Evolutionary conservation across 192 early-diverging fungal genomes (phyloP).

Genomic region (Coemansia javaensis): DNA sequence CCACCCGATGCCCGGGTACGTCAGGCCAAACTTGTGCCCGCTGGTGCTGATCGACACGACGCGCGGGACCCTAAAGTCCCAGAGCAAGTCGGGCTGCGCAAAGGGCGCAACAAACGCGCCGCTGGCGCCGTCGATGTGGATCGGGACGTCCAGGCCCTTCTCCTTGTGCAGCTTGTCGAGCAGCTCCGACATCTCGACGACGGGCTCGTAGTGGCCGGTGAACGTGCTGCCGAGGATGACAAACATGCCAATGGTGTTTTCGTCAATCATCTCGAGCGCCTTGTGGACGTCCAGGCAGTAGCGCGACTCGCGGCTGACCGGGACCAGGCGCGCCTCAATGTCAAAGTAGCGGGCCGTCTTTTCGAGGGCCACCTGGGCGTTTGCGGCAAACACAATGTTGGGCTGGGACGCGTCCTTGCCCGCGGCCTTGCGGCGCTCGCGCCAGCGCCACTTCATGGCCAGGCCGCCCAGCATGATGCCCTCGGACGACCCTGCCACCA

Average conservation of each 20-base stretch:
- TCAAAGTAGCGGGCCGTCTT: constrained; percentile 75
- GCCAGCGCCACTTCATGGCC: constrained; percentile 78
- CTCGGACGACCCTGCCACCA: constrained; percentile 76
- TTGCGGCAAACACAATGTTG: constrained; percentile 73
- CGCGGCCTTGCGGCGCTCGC: constrained; percentile 51
- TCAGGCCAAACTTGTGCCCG: constrained; percentile 85
- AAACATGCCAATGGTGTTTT: constrained; percentile 80
- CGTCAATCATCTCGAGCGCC: constrained; percentile 66
- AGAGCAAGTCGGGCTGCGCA: constrained; percentile 65
- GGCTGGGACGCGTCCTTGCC: constrained; percentile 67
- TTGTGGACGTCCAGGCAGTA: constrained; percentile 59
- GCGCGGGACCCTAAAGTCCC: constrained; percentile 64
- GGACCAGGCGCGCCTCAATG: constrained; percentile 64
- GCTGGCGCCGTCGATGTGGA: constrained; percentile 82
- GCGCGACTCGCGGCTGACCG: constrained; percentile 51
- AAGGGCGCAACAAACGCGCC: constrained; percentile 88
- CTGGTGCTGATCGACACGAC: constrained; percentile 79
- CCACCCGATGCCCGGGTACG: constrained; percentile 82
- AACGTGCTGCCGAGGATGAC: constrained; percentile 76
- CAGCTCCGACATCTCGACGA: constrained; percentile 55
- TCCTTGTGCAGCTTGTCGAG: constrained; percentile 58
- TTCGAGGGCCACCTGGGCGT: constrained; percentile 70
- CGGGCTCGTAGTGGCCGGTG: constrained; percentile 83
- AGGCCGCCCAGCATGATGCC: constrained; percentile 72
- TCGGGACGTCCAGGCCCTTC: constrained; percentile 66